A percentile compares a stretch with the other conserved stretches of the same genome.
Conservation (phyloP, 345 rosid species). For the Hirschfeldia incana region DNA sequence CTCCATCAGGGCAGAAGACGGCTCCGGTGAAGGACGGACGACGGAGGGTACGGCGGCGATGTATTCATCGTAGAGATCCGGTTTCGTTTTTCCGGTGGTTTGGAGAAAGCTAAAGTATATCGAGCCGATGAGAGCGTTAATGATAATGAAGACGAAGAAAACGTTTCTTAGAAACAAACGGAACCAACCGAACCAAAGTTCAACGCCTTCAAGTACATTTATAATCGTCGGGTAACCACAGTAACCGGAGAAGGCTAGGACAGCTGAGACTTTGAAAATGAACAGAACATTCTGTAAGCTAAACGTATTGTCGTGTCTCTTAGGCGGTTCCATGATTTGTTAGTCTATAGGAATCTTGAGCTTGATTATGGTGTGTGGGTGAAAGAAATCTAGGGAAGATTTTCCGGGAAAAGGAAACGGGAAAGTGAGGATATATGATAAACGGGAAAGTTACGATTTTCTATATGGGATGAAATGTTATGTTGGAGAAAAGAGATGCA, state of each 20-base stretch:
- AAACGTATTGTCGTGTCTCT: not conserved
- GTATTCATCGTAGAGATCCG: not conserved
- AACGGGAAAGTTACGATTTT: not conserved
- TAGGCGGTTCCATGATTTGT: conserved; percentile 18
- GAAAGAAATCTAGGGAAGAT: not conserved
- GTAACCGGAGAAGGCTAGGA: not conserved
- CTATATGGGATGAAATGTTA: conserved; percentile 6
- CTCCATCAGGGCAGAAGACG: not conserved
- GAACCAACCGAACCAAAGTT: conserved; percentile 11
- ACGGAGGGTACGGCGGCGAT: not conserved
- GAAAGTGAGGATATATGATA: conserved; percentile 17
- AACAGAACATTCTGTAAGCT: not conserved
- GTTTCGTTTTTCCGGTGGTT: not conserved
- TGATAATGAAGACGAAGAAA: not conserved
- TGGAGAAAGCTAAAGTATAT: not conserved
- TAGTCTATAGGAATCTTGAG: not conserved
- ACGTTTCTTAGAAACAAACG: not conserved
- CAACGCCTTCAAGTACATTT: not conserved
- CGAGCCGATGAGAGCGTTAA: not conserved
- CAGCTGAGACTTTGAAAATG: not conserved
- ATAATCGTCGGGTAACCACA: not conserved
- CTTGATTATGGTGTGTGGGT: not conserved
- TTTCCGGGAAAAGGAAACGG: conserved; percentile 3
- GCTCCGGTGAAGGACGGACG: not conserved
- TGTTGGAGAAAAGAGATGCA: conserved; percentile 20